These are phyloP conservation scores for Quercus dentata DNA, from an alignment of 306 rosid genomes.

Conservation along the genomic window DNA sequence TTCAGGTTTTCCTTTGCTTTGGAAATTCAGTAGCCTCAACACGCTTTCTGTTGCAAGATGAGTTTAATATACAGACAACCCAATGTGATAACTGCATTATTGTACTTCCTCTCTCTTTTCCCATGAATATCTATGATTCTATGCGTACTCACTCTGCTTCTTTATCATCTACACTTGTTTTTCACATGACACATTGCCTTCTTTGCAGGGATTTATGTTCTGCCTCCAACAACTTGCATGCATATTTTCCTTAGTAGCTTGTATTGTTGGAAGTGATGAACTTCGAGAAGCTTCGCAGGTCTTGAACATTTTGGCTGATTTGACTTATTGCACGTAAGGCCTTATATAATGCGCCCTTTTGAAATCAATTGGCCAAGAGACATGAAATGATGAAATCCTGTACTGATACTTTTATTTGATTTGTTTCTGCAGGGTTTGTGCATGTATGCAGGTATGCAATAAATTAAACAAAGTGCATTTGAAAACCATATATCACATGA, in stretches of 20 bases:
- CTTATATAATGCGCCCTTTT: background rate
- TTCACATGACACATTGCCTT: background rate
- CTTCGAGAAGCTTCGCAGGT: slow-evolving; percentile 66
- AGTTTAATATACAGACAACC: slow-evolving; percentile 87
- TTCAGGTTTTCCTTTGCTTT: slow-evolving; percentile 81
- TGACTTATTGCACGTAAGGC: slow-evolving; percentile 82
- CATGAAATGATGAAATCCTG: background rate
- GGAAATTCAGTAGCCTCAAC: slow-evolving; percentile 89
- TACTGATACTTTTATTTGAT: slow-evolving; percentile 19
- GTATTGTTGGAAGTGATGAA: slow-evolving; percentile 71
- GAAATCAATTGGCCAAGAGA: background rate
- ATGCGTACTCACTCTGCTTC: background rate
- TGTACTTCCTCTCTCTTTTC: slow-evolving; percentile 42
- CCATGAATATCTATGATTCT: background rate
- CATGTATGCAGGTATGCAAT: slow-evolving; percentile 79
- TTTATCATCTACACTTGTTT: background rate
- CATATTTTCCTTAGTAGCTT: slow-evolving; percentile 75
- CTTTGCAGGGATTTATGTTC: slow-evolving; percentile 68
- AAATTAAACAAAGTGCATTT: background rate
- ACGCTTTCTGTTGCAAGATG: slow-evolving; percentile 89
- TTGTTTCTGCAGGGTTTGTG: slow-evolving; percentile 67
- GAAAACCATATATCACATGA: background rate
- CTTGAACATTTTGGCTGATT: slow-evolving; percentile 56
- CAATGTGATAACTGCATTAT: slow-evolving; percentile 89
- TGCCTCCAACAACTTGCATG: slow-evolving; percentile 82